Evolutionary conservation across 164 flowering plant genomes (phyloP).

Genomic region (Macadamia tetraphylla): DNA sequence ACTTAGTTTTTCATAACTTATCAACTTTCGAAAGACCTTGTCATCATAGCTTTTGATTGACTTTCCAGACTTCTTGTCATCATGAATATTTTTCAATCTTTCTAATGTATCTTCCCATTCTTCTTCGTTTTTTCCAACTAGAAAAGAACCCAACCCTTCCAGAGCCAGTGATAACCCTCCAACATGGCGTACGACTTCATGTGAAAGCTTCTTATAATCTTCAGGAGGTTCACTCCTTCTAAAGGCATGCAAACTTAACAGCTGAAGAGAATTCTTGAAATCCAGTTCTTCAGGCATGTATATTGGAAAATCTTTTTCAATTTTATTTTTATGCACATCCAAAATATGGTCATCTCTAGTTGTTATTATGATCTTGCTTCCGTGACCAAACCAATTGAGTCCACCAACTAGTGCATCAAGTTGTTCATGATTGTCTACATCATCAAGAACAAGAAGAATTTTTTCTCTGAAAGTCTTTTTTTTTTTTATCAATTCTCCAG

Average conservation of each 20-base stretch:
- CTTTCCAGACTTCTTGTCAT: too few relatives aligned
- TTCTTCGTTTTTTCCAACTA: too few relatives aligned
- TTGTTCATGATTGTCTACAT: neutral
- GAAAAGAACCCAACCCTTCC: neutral
- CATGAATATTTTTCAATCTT: too few relatives aligned
- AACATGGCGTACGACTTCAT: neutral
- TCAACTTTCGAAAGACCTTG: neutral
- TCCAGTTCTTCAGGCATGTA: too few relatives aligned
- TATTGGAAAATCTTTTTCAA: too few relatives aligned
- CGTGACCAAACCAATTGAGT: neutral
- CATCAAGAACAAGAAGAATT: neutral
- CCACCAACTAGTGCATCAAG: neutral
- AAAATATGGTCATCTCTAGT: neutral
- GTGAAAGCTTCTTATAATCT: neutral
- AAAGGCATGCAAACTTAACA: neutral
- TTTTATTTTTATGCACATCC: too few relatives aligned
- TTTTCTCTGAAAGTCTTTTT: too few relatives aligned
- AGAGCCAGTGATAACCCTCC: neutral
- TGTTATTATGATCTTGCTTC: neutral
- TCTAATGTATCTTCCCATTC: neutral
- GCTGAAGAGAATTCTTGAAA: neutral
- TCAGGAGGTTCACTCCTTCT: too few relatives aligned
- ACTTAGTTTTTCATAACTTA: neutral
- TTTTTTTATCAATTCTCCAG: too few relatives aligned
- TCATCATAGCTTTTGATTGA: too few relatives aligned